A percentile compares a stretch with the other conserved stretches of the same genome.
Evolutionary conservation across 2,329 filamentous ascomycete genomes (phyloP).

Genomic region (Clarireedia sp.): DNA sequence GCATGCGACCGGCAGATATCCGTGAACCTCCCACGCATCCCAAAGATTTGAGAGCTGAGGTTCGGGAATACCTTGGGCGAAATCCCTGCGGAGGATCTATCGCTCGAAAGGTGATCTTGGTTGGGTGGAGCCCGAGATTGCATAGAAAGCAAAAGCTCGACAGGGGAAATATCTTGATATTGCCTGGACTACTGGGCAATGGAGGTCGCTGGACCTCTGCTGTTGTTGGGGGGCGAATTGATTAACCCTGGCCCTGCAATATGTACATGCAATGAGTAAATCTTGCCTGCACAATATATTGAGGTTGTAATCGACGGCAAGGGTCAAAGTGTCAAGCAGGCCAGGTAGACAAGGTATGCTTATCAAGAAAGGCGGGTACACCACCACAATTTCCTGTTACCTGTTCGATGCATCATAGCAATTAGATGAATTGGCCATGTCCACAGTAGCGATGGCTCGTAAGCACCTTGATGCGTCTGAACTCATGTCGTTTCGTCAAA

Average conservation of each 20-base stretch:
- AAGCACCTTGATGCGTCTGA: not conserved
- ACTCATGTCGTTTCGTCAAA: not conserved
- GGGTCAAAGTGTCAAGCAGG: not conserved
- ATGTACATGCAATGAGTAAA: not conserved
- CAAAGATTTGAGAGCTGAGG: not conserved
- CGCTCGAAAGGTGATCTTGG: constrained; percentile 3
- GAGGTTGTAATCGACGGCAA: not conserved
- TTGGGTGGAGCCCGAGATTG: not conserved
- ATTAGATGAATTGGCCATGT: not conserved
- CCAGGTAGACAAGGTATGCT: not conserved
- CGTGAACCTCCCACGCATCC: not conserved
- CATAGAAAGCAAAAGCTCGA: not conserved
- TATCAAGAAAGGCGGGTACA: not conserved
- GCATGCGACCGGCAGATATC: not conserved
- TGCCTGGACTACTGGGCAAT: not conserved
- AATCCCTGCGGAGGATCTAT: constrained; percentile 5
- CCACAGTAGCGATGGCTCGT: not conserved
- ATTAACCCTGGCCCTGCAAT: not conserved
- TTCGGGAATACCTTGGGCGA: not conserved
- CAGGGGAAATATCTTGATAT: not conserved
- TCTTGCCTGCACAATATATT: not conserved
- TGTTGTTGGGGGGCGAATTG: not conserved
- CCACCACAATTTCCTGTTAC: not conserved
- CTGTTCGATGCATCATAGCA: too few relatives aligned
- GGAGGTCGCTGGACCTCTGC: not conserved